phyloP scores from a whole-genome alignment of 108 stramenopile genomes.

The Fragilariopsis cylindrus region DNA sequence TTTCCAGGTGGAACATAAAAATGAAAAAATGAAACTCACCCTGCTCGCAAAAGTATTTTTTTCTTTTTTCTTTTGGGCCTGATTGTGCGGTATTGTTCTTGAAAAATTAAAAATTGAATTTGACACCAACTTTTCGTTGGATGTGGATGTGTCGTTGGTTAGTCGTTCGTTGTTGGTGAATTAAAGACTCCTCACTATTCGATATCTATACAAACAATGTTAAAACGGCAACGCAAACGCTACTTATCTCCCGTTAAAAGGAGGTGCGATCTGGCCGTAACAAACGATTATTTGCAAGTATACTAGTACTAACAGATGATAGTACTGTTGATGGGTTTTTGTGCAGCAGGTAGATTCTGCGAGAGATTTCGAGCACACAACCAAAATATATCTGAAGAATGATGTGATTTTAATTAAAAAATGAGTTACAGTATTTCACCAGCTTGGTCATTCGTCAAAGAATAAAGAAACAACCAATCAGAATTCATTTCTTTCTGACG shows the following conservation, averaged over 20 bases:
- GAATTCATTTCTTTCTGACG: too few species aligned
- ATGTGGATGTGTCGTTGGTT: not conserved
- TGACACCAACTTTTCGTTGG: constrained; percentile 8
- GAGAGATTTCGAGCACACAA: too few species aligned
- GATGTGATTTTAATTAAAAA: too few species aligned
- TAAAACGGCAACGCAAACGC: constrained; percentile 26
- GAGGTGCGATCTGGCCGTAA: constrained; percentile 23
- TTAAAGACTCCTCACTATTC: not conserved
- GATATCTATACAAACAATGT: constrained; percentile 9
- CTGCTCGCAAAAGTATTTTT: not conserved
- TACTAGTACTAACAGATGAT: not conserved
- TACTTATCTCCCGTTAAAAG: constrained; percentile 11
- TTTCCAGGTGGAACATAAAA: constrained; percentile 10
- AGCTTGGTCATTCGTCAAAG: too few species aligned
- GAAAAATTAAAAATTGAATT: not conserved
- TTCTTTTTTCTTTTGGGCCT: not conserved
- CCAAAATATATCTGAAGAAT: too few species aligned
- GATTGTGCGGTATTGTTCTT: too few species aligned
- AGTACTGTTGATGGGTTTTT: too few species aligned
- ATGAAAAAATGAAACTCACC: constrained; percentile 9
- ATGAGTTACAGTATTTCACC: too few species aligned
- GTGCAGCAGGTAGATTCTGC: too few species aligned
- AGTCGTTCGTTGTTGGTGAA: not conserved
- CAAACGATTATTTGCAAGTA: constrained; percentile 9
- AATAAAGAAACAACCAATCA: too few species aligned